Evolutionary conservation across 371 early-diverging fungal genomes (phyloP).

Genomic region (Phascolomyces articulosus): DNA sequence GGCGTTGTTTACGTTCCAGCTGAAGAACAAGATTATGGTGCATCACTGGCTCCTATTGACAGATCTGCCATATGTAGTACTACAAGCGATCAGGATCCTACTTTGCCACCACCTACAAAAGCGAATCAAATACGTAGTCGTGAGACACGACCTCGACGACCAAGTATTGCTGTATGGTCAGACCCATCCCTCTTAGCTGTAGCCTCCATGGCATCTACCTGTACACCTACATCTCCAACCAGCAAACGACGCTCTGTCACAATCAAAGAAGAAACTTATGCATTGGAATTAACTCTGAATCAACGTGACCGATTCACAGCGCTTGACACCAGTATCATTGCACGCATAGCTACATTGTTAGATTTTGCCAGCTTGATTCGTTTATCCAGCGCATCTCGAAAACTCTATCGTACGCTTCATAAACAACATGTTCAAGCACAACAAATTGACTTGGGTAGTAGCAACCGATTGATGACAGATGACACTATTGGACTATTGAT

Average conservation of each 20-base stretch:
- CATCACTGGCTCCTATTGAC: constrained; percentile 19
- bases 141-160: constrained; percentile 60
- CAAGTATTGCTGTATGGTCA: constrained; percentile 85
- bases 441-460: constrained; percentile 42
- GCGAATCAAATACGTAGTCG: constrained; percentile 33
- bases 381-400: constrained; percentile 22
- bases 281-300: neutral
- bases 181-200: constrained; percentile 68
- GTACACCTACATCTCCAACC: neutral
- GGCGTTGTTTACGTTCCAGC: constrained; percentile 8
- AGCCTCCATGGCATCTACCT: constrained; percentile 6
- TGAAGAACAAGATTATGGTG: constrained; percentile 15
- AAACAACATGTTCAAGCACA: neutral
- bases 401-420: neutral
- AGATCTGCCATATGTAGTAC: constrained; percentile 42
- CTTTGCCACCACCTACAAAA: constrained; percentile 24
- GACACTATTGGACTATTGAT: constrained; percentile 13
- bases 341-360: constrained; percentile 25
- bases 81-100: constrained; percentile 51
- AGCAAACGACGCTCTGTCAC: neutral
- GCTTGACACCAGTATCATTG: constrained; percentile 21
- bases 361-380: constrained; percentile 30
- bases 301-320: constrained; percentile 12
- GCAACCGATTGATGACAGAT: constrained; percentile 53
- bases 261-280: neutral